Conservation (phyloP, 441 rosid genomes). For the Gossypium davidsonii region DNA sequence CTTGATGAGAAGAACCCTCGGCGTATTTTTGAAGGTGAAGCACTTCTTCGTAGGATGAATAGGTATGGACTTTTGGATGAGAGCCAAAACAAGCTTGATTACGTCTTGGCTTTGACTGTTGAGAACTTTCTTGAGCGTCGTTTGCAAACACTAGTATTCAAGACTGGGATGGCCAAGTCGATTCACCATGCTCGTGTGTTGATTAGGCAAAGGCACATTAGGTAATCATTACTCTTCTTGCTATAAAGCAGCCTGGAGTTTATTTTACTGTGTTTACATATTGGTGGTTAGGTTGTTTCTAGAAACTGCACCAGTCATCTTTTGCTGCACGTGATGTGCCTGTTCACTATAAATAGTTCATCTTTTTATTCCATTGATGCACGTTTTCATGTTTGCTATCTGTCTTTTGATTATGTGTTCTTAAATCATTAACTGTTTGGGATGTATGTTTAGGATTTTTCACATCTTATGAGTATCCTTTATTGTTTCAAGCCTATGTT, state of each 20-base stretch:
- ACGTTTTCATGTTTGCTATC: not conserved
- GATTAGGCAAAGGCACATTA: conserved; percentile 82
- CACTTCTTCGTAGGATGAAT: conserved; percentile 77
- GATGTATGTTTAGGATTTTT: not conserved
- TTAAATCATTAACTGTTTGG: not conserved
- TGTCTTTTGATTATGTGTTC: not conserved
- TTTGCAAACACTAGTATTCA: conserved; percentile 72
- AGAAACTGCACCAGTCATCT: not conserved
- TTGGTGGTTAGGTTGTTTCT: not conserved
- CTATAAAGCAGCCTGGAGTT: not conserved
- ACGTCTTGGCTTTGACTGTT: conserved; percentile 75
- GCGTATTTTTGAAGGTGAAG: conserved; percentile 83
- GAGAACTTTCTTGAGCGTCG: conserved; percentile 87
- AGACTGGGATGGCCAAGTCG: conserved; percentile 87
- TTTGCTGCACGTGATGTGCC: not conserved
- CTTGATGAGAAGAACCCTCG: conserved; percentile 77
- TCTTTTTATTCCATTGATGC: not conserved
- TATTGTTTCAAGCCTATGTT: too few relatives aligned
- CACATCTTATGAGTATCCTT: not conserved
- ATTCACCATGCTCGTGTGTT: conserved; percentile 86
- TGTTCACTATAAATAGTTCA: not conserved
- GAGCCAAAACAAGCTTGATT: conserved; percentile 85
- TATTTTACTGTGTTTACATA: not conserved
- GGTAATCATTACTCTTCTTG: conserved; percentile 26
- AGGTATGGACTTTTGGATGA: conserved; percentile 73